phyloP scores from a whole-genome alignment of 1,284 basidiomycete genomes.

The Pyrrhoderma noxium region DNA sequence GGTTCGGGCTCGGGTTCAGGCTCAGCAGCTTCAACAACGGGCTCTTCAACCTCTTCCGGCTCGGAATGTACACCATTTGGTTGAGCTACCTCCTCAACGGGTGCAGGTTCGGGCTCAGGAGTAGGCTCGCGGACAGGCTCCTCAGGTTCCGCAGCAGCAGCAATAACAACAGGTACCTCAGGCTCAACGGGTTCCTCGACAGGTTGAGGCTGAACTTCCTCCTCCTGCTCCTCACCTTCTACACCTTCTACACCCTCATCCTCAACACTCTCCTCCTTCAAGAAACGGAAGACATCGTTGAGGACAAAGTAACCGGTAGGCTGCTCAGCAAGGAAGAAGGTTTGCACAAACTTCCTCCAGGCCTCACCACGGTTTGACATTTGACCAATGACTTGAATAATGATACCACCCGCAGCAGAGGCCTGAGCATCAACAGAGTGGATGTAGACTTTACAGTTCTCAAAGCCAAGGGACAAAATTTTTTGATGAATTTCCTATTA shows the following conservation, averaged over 20 bases:
- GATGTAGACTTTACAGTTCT: constrained; percentile 98
- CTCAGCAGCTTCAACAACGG: constrained; percentile 2
- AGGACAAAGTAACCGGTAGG: constrained; percentile 99
- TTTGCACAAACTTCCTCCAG: constrained; percentile 99
- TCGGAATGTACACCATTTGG: constrained; percentile 32
- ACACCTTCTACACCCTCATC: constrained; percentile 24
- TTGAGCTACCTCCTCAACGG: constrained; percentile 33
- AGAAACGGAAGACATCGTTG: constrained; percentile 99
- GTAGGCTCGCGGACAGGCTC: constrained; percentile 29
- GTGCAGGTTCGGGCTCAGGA: constrained; percentile 32
- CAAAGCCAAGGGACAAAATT: constrained; percentile 88
- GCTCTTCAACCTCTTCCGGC: constrained; percentile 21
- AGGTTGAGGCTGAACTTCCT: constrained; percentile 16
- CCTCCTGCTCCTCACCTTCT: constrained; percentile 19
- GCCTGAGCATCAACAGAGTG: constrained; percentile 92
- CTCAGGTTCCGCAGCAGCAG: constrained; percentile 23
- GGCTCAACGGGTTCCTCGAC: constrained; percentile 22
- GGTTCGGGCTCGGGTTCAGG: constrained; percentile 12
- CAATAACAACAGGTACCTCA: constrained; percentile 24
- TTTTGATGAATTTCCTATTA: constrained; percentile 93
- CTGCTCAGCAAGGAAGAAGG: constrained; percentile 99
- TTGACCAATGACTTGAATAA: constrained; percentile 99
- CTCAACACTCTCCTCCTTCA: constrained; percentile 91
- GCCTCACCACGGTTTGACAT: constrained; percentile 88
- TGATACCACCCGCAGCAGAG: constrained; percentile 88